Evolutionary conservation across 192 early-diverging fungal genomes (phyloP).

Genomic region (Umbelopsis isabellina): DNA sequence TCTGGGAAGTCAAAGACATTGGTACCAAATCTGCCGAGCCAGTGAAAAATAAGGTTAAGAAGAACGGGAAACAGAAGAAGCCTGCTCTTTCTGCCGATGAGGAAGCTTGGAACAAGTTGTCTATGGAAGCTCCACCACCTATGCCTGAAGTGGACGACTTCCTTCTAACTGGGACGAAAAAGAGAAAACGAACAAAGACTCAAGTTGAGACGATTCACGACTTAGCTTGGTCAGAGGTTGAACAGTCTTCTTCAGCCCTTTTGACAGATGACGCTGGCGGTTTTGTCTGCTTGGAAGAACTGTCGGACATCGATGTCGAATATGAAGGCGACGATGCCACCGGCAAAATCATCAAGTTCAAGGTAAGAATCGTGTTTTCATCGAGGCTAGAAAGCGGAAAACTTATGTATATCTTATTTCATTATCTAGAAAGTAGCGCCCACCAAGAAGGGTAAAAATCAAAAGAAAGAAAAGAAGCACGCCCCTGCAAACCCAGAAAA

Average conservation of each 20-base stretch:
- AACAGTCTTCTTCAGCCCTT: slow-evolving; percentile 47
- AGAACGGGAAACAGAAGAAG: slow-evolving; percentile 6
- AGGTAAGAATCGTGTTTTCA: slow-evolving; percentile 44
- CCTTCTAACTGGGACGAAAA: background rate
- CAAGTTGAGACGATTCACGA: slow-evolving; percentile 31
- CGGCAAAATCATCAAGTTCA: slow-evolving; percentile 74
- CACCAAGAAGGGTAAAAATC: slow-evolving; percentile 23
- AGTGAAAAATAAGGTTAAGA: background rate
- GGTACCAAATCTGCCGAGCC: background rate
- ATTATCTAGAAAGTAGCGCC: slow-evolving; percentile 9
- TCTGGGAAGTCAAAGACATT: slow-evolving; percentile 11
- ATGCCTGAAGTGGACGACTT: background rate
- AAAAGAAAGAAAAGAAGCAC: slow-evolving; percentile 36
- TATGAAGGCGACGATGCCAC: slow-evolving; percentile 64
- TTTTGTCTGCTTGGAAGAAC: slow-evolving; percentile 86
- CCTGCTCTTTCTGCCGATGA: background rate
- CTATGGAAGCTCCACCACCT: slow-evolving; percentile 3
- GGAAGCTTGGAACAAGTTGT: slow-evolving; percentile 4
- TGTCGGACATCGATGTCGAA: slow-evolving; percentile 81
- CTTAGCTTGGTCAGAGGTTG: slow-evolving; percentile 66
- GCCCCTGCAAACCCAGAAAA: slow-evolving; percentile 48
- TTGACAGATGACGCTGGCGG: slow-evolving; percentile 75
- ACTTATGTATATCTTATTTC: slow-evolving; percentile 25
- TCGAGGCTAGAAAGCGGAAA: background rate
- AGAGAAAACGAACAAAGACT: slow-evolving; percentile 3